Percentiles rank a stretch among this genome's conserved stretches.
phyloP scores from a whole-genome alignment of 1,284 basidiomycete genomes.

The Boletellus deceptivus region DNA sequence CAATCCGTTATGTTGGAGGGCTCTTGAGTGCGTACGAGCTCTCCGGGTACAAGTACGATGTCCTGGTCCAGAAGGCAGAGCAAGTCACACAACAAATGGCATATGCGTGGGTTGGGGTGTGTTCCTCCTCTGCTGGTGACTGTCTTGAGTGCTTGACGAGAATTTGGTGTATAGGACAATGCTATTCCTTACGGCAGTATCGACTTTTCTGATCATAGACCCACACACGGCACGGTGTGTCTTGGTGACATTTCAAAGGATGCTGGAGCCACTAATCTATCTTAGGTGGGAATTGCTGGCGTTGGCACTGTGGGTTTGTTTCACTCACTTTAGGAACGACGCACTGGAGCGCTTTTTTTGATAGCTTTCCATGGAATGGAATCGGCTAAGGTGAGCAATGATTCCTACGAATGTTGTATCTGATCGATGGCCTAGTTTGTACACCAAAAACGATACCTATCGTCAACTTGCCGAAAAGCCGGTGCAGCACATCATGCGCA shows the following conservation, averaged over 20 bases:
- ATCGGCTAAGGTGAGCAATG: constrained; percentile 33
- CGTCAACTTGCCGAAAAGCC: constrained; percentile 49
- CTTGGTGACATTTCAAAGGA: not conserved
- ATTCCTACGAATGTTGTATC: not conserved
- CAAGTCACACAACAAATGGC: constrained; percentile 71
- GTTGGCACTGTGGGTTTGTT: constrained; percentile 59
- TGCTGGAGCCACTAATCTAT: not conserved
- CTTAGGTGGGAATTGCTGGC: constrained; percentile 62
- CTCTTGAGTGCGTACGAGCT: constrained; percentile 83
- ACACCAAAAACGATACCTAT: constrained; percentile 60
- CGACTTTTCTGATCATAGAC: constrained; percentile 51
- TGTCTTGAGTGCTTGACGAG: not conserved
- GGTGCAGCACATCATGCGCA: constrained; percentile 46
- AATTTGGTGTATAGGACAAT: constrained; percentile 36
- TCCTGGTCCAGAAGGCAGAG: constrained; percentile 63
- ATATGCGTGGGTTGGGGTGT: constrained; percentile 55
- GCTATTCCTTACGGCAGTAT: constrained; percentile 52
- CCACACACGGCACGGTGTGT: constrained; percentile 42
- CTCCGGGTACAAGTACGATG: constrained; percentile 52
- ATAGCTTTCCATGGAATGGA: constrained; percentile 48
- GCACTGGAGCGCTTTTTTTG: not conserved
- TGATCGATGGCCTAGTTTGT: constrained; percentile 35
- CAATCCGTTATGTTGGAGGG: constrained; percentile 77
- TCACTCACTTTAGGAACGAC: not conserved
- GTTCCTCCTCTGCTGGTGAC: constrained; percentile 12